Evolutionary conservation across 306 rosid species (phyloP).

Genomic region (Castanopsis chinensis): DNA sequence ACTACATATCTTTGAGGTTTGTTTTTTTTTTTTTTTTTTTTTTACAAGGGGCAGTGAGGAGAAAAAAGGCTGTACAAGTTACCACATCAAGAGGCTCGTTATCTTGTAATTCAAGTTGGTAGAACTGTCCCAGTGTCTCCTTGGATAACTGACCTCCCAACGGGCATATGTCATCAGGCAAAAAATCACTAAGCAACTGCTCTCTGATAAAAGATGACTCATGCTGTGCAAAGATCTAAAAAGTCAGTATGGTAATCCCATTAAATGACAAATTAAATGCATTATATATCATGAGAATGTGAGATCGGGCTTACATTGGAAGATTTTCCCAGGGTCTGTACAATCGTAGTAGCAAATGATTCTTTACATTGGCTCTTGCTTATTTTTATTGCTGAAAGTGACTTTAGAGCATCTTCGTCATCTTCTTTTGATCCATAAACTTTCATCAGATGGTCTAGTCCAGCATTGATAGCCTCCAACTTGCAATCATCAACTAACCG

Average conservation of each 20-base stretch:
- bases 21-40: too few relatives aligned
- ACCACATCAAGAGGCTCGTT: slow-evolving; percentile 46
- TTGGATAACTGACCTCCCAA: slow-evolving; percentile 53
- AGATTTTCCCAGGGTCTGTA: not conserved
- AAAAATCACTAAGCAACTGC: slow-evolving; percentile 57
- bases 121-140: slow-evolving; percentile 41
- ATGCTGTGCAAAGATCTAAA: slow-evolving; percentile 8
- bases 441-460: not conserved
- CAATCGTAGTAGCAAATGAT: not conserved
- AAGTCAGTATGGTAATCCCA: not conserved
- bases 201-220: slow-evolving; percentile 51
- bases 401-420: not conserved
- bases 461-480: not conserved
- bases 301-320: not conserved
- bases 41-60: not conserved
- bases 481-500: not conserved
- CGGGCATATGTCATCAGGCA: slow-evolving; percentile 63
- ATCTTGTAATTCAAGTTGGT: slow-evolving; percentile 40
- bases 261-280: not conserved
- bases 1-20: too few relatives aligned
- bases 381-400: not conserved
- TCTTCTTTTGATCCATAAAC: slow-evolving; percentile 4
- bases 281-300: not conserved
- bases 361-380: not conserved
- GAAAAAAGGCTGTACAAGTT: slow-evolving; percentile 5